These are phyloP conservation scores for Eucalyptus marginata DNA, from an alignment of 345 rosid genomes.

Conservation along the genomic window DNA sequence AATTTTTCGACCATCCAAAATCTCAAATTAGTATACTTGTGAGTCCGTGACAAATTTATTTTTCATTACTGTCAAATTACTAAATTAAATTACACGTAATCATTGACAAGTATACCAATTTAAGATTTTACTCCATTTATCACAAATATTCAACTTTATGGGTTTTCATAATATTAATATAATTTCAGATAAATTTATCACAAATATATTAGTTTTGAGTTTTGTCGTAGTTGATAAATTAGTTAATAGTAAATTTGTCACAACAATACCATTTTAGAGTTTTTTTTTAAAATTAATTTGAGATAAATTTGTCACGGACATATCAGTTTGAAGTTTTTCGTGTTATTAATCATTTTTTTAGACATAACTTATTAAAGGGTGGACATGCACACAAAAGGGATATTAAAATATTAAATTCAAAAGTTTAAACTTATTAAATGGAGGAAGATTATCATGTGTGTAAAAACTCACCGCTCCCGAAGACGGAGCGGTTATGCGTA, in stretches of 20 bases:
- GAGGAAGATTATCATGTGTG: rapidly evolving
- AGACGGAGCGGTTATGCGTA: rapidly evolving
- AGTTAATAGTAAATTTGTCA: too few relatives aligned
- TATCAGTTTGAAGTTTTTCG: rapidly evolving
- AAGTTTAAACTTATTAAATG: rapidly evolving
- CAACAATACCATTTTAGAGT: rapidly evolving
- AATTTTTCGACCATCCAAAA: rapidly evolving
- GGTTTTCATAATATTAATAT: too few relatives aligned
- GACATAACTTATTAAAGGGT: neutral
- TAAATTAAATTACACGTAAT: rapidly evolving
- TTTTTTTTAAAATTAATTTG: too few relatives aligned
- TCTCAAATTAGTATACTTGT: rapidly evolving
- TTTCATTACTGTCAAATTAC: rapidly evolving
- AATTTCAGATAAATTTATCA: too few relatives aligned
- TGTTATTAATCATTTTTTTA: too few relatives aligned
- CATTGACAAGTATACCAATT: rapidly evolving
- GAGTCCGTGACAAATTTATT: rapidly evolving
- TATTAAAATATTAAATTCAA: too few relatives aligned
- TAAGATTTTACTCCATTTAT: rapidly evolving
- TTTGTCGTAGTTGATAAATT: too few relatives aligned
- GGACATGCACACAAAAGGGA: neutral
- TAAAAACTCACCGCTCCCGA: rapidly evolving
- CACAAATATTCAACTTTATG: rapidly evolving
- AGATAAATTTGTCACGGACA: rapidly evolving
- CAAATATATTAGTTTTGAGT: rapidly evolving